Percentiles rank a stretch among this genome's conserved stretches.
Evolutionary conservation across 257 asterid genomes (phyloP).

Genomic region (Forsythia suspensa): DNA sequence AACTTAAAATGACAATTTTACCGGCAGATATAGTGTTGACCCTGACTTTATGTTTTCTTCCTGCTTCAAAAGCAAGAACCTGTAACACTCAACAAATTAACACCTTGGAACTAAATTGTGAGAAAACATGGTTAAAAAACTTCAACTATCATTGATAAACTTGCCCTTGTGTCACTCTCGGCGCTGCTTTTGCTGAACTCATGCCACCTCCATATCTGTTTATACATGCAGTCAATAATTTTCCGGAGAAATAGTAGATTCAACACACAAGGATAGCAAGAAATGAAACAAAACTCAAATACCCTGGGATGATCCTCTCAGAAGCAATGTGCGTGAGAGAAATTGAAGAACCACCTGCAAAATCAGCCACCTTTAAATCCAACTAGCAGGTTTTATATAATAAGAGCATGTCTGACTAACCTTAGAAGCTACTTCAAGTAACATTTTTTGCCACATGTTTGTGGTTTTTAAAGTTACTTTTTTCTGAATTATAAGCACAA

Average conservation of each 20-base stretch:
- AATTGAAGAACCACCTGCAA: slow-evolving; percentile 77
- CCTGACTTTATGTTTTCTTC: slow-evolving; percentile 82
- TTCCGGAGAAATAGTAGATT: slow-evolving; percentile 4
- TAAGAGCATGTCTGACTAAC: background rate
- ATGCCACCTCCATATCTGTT: slow-evolving; percentile 89
- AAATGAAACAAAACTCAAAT: slow-evolving; percentile 17
- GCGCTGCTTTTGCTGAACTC: slow-evolving; percentile 93
- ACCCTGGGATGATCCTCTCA: slow-evolving; percentile 93
- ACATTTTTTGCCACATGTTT: background rate
- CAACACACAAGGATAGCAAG: background rate
- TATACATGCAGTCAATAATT: slow-evolving; percentile 6
- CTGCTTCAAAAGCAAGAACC: slow-evolving; percentile 96
- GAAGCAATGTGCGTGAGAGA: slow-evolving; percentile 88
- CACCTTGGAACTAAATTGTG: background rate
- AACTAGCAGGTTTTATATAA: slow-evolving; percentile 1
- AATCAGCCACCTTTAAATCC: slow-evolving; percentile 18
- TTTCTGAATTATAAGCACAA: background rate
- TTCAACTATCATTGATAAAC: slow-evolving; percentile 14
- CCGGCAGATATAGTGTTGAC: slow-evolving; percentile 96
- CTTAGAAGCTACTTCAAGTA: background rate
- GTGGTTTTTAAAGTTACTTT: background rate
- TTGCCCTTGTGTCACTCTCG: slow-evolving; percentile 85
- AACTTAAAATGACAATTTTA: slow-evolving; percentile 24
- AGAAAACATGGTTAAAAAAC: slow-evolving; percentile 1
- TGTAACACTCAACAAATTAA: slow-evolving; percentile 26